These are phyloP conservation scores for Antarctomyces pellizariae DNA, from an alignment of 495 filamentous ascomycete genomes.

Conservation along the genomic window DNA sequence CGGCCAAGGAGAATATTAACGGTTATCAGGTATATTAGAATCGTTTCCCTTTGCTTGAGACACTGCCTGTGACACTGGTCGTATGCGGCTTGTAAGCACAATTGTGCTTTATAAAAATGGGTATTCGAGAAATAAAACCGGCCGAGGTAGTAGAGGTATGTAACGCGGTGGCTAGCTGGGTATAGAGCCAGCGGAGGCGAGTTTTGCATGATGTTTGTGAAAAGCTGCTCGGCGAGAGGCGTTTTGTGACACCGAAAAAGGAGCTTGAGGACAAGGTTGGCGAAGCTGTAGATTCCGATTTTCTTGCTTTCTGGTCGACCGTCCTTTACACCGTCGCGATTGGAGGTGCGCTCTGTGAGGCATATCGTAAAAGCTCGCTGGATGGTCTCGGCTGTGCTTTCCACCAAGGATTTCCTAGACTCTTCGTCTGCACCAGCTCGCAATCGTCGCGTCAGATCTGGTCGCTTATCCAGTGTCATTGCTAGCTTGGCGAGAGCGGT, in stretches of 20 bases:
- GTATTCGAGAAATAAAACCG: slow-evolving; percentile 66
- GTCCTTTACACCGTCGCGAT: slow-evolving; percentile 19
- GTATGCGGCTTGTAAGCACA: slow-evolving; percentile 58
- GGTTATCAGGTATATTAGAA: slow-evolving; percentile 67
- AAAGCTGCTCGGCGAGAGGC: slow-evolving; percentile 55
- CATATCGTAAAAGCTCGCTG: slow-evolving; percentile 82
- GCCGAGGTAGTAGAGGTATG: slow-evolving; percentile 86
- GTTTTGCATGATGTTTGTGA: slow-evolving; percentile 65
- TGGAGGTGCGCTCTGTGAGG: slow-evolving; percentile 53
- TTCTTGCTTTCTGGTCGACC: slow-evolving; percentile 61
- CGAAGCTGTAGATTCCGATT: slow-evolving; percentile 68
- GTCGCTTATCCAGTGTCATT: slow-evolving; percentile 53
- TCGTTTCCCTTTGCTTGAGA: slow-evolving; percentile 46
- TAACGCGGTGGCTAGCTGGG: slow-evolving; percentile 70
- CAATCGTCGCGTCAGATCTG: slow-evolving; percentile 38
- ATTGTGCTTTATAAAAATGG: slow-evolving; percentile 52
- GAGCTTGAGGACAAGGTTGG: slow-evolving; percentile 74
- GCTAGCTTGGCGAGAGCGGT: slow-evolving; percentile 54
- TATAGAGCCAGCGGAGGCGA: slow-evolving; percentile 58
- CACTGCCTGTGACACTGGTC: slow-evolving; percentile 45
- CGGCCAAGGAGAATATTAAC: slow-evolving; percentile 68
- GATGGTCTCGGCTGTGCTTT: slow-evolving; percentile 65
- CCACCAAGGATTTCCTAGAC: slow-evolving; percentile 48
- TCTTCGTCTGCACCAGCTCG: slow-evolving; percentile 24
- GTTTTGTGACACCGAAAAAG: slow-evolving; percentile 55